phyloP scores from a whole-genome alignment of 2,329 filamentous ascomycete species.

The Xenoacremonium recifei region DNA sequence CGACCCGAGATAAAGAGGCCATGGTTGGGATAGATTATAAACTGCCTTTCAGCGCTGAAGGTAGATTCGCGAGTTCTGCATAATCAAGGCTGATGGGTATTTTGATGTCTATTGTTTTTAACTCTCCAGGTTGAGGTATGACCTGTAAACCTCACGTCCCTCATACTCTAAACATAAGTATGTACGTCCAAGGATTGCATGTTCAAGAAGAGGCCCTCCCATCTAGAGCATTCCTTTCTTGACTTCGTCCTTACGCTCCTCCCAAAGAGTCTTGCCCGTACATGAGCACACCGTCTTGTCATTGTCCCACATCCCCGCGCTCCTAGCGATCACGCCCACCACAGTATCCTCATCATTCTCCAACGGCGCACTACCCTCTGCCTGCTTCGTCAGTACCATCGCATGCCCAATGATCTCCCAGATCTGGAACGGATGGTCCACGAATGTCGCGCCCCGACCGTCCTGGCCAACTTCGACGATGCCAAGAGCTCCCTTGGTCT shows the following conservation, averaged over 20 bases:
- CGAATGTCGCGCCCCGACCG: slow-evolving; percentile 75
- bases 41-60: too few species aligned
- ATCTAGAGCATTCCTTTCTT: slow-evolving; percentile 83
- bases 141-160: too few species aligned
- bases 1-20: too few species aligned
- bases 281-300: slow-evolving; percentile 98
- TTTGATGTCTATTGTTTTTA: too few species aligned
- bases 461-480: slow-evolving; percentile 71
- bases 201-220: too few species aligned
- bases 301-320: slow-evolving; percentile 98
- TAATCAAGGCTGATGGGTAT: too few species aligned
- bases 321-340: slow-evolving; percentile 90
- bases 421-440: slow-evolving; percentile 80
- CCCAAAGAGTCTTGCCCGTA: slow-evolving; percentile 96
- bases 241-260: slow-evolving; percentile 89
- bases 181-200: too few species aligned
- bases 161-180: too few species aligned
- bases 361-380: slow-evolving; percentile 51
- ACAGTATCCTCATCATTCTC: slow-evolving; percentile 81
- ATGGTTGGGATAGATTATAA: too few species aligned
- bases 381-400: slow-evolving; percentile 74
- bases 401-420: slow-evolving; percentile 97
- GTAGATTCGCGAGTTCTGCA: too few species aligned
- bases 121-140: too few species aligned
- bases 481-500: slow-evolving; percentile 61